phyloP scores from a whole-genome alignment of 75 land plant genomes.

The Cupressus sempervirens region DNA sequence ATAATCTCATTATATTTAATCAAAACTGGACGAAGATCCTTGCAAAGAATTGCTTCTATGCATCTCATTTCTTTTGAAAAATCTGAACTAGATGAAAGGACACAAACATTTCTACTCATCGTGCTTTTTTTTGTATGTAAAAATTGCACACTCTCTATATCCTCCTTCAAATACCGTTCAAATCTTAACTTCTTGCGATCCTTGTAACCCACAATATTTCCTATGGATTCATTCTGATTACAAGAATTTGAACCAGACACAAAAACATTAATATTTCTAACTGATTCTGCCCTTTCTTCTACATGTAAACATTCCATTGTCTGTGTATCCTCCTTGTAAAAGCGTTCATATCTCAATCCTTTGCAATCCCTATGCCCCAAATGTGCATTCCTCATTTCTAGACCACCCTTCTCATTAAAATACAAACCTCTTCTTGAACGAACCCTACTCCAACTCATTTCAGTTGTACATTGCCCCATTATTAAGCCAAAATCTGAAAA shows the following conservation, averaged over 20 bases:
- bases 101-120: not conserved
- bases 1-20: slow-evolving; percentile 13
- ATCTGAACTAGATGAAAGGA: not conserved
- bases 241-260: not conserved
- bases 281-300: not conserved
- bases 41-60: slow-evolving; percentile 1
- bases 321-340: slow-evolving; percentile 2
- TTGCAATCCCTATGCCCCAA: not conserved
- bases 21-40: not conserved
- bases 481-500: not conserved
- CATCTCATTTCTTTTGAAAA: slow-evolving; percentile 19
- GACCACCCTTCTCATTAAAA: not conserved
- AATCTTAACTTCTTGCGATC: not conserved
- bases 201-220: not conserved
- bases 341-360: not conserved
- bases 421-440: slow-evolving; percentile 10
- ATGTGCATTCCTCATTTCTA: not conserved
- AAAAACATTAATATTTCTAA: not conserved
- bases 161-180: not conserved
- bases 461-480: not conserved
- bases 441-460: not conserved
- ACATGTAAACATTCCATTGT: not conserved
- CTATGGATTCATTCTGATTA: slow-evolving; percentile 23
- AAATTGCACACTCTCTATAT: not conserved
- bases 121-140: not conserved